Evolutionary conservation across 345 rosid genomes (phyloP), one percentile per base, ranked within the genome.

Genomic region (Aquilaria malaccensis): DNA sequence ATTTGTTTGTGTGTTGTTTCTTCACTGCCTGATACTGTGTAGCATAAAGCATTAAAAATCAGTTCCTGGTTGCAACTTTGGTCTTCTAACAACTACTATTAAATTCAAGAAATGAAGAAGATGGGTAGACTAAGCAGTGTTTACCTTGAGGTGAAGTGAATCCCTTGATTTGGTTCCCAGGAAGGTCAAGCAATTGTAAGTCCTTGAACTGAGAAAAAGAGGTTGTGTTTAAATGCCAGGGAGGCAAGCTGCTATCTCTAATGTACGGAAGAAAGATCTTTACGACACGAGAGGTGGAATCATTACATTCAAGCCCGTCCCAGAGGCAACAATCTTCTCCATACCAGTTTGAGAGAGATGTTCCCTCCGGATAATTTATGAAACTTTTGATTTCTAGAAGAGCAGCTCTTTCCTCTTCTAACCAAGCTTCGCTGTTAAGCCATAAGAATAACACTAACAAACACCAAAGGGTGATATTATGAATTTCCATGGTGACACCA

Each of bases 311-410:
- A 10, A 68, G 56, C 1, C 53, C 72, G 29, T 62, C 61, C 63
- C 72, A 62, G 29, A 43, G 67, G 67, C 67, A 68, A 29, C 67
- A 56, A 11, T 68, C 62, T 45, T 43, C n/a, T 41, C 33, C 72
- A 56, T 68, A 62, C 62, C 72, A 68, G 62, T 2, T 61, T 56
- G 62, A 56, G 58, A 62, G 61, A 61, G 61, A 66, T 48, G 33
- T 47, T 50, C 49, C 66, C 9, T 37, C 15, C 4, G 51, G 15
- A 6, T 5, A 41, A 48, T 50, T 61, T 30, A 56, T 62, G 50
- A 66, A 62, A 62, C 11, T 45, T 50, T 56, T 61, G 7, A 68
- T 56, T 50, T 56, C 58, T 30, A 56, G 62, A 10, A 68, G 72
- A 56, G 57, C 67, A 14, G 55, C 61, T 45, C 62, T 56, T 56